Conservation (phyloP, 371 early-diverging fungal genomes). For the Mucor indicus region DNA sequence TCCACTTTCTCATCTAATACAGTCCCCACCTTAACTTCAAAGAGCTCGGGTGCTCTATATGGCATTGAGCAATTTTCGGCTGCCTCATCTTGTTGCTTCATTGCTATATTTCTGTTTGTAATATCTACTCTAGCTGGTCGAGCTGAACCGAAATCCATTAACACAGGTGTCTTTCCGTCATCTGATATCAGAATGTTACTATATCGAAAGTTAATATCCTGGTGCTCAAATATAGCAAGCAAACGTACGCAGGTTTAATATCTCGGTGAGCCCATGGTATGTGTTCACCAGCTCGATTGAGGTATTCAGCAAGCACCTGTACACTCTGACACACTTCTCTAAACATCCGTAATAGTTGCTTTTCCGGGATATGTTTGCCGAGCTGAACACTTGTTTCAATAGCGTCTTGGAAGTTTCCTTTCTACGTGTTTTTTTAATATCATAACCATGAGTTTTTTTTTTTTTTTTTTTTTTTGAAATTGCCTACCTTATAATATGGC, state of each 20-base stretch:
- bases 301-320: conserved; percentile 55
- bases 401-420: conserved; percentile 65
- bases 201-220: background rate
- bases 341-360: conserved; percentile 58
- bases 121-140: conserved; percentile 51
- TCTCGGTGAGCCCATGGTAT: conserved; percentile 75
- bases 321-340: conserved; percentile 60
- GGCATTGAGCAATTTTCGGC: conserved; percentile 67
- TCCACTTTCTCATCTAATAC: conserved; percentile 63
- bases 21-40: conserved; percentile 61
- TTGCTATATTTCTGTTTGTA: conserved; percentile 51
- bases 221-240: background rate
- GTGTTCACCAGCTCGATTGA: conserved; percentile 37
- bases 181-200: conserved; percentile 62
- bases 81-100: conserved; percentile 61
- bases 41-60: conserved; percentile 74
- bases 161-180: conserved; percentile 63
- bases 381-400: conserved; percentile 38
- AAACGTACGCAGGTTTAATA: conserved; percentile 72
- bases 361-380: conserved; percentile 55
- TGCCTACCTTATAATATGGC: conserved; percentile 57
- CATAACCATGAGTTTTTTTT: background rate
- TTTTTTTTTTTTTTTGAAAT: too few relatives aligned
- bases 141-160: conserved; percentile 77
- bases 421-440: conserved; percentile 24